Percentiles rank a stretch among this genome's conserved stretches.
Evolutionary conservation across 1,284 basidiomycete species (phyloP).

Genomic region (Singerocomus rubriflavus): DNA sequence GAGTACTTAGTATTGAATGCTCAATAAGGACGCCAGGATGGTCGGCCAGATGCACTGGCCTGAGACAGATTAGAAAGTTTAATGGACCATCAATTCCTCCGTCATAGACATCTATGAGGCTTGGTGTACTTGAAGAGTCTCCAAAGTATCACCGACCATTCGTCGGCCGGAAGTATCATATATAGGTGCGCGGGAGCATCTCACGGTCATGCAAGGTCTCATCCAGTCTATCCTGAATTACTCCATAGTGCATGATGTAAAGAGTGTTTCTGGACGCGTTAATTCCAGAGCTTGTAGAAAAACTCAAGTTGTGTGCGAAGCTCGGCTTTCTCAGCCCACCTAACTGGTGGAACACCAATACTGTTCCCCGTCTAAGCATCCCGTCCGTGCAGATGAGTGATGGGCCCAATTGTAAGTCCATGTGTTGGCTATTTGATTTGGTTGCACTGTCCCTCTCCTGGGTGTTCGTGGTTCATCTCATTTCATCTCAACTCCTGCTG

Average conservation of each 20-base stretch:
- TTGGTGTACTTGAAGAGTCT: too few species aligned
- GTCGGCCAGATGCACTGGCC: too few species aligned
- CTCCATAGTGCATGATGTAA: neutral
- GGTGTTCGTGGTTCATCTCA: neutral
- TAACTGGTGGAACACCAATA: conserved; percentile 3
- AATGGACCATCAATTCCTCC: neutral
- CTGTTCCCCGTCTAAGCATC: neutral
- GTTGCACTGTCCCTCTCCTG: neutral
- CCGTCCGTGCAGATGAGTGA: conserved; percentile 5
- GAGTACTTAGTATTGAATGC: too few species aligned
- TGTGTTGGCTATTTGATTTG: neutral
- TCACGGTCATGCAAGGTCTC: neutral
- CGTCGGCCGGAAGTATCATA: neutral
- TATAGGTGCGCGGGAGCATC: neutral
- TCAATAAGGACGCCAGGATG: too few species aligned
- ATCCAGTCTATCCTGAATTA: neutral
- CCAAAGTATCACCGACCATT: neutral
- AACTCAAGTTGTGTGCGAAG: conserved; percentile 16
- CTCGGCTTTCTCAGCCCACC: conserved; percentile 44
- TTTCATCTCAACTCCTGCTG: neutral
- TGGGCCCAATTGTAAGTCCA: neutral
- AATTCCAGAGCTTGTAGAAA: neutral
- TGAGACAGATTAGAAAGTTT: neutral
- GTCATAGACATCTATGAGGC: neutral
- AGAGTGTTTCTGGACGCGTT: neutral